Percentiles rank a stretch among this genome's conserved stretches.
Evolutionary conservation across 768 basidiomycete genomes (phyloP).

Genomic region (Hericium erinaceus): DNA sequence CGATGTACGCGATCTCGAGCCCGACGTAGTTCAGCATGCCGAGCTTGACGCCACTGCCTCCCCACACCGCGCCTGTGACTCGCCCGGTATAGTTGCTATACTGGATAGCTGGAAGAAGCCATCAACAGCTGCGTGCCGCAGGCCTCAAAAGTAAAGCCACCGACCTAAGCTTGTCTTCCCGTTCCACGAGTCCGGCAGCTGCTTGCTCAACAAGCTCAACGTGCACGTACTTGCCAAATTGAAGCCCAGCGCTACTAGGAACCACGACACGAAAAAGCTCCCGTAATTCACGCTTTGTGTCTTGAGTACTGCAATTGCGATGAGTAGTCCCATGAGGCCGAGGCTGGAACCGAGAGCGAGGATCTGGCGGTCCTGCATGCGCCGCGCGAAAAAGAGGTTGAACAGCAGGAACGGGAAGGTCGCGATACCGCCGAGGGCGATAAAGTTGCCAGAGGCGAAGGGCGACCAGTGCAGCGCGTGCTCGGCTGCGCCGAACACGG

Average conservation of each 20-base stretch:
- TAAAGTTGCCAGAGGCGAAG: slow-evolving; percentile 61
- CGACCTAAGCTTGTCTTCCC: slow-evolving; percentile 39
- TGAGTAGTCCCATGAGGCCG: slow-evolving; percentile 42
- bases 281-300: slow-evolving; percentile 35
- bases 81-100: slow-evolving; percentile 64
- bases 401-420: slow-evolving; percentile 59
- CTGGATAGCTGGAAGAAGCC: slow-evolving; percentile 34
- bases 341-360: slow-evolving; percentile 43
- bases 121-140: not conserved
- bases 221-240: slow-evolving; percentile 66
- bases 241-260: slow-evolving; percentile 60
- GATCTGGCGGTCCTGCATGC: slow-evolving; percentile 50
- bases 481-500: slow-evolving; percentile 22
- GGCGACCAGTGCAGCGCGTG: slow-evolving; percentile 45
- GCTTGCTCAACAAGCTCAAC: slow-evolving; percentile 57
- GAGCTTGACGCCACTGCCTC: slow-evolving; percentile 48
- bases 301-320: slow-evolving; percentile 38
- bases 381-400: slow-evolving; percentile 48
- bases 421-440: slow-evolving; percentile 53
- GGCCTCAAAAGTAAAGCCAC: not conserved
- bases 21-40: slow-evolving; percentile 56
- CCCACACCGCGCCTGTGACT: slow-evolving; percentile 58
- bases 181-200: slow-evolving; percentile 57
- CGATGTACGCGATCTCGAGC: slow-evolving; percentile 51
- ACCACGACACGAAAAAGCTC: slow-evolving; percentile 40